These are phyloP conservation scores for Cryphonectria naterciae DNA, from an alignment of 2,329 filamentous ascomycete genomes.

Conservation along the genomic window DNA sequence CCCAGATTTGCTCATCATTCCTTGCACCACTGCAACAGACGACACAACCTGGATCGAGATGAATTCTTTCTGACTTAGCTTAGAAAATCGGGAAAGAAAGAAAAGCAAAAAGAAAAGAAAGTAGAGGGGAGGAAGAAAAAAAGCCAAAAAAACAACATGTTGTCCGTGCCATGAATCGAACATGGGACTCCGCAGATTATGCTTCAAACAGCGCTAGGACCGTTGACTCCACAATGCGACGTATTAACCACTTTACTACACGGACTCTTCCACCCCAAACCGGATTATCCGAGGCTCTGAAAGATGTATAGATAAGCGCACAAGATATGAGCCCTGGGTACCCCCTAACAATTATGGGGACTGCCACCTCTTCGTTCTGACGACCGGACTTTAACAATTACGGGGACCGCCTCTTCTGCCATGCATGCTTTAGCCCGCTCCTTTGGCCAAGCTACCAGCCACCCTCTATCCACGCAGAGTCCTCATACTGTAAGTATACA, in stretches of 20 bases:
- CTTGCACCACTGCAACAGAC: too few species aligned
- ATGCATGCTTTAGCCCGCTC: too few species aligned
- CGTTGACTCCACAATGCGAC: conserved; percentile 2
- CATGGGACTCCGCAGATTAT: conserved; percentile 3
- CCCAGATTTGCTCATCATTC: too few species aligned
- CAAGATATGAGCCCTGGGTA: too few species aligned
- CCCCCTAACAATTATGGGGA: too few species aligned
- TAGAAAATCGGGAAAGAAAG: neutral
- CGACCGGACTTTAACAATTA: too few species aligned
- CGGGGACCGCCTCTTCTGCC: too few species aligned
- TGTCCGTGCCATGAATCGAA: conserved; percentile 15
- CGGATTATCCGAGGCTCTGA: too few species aligned
- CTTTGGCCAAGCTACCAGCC: too few species aligned
- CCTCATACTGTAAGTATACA: neutral
- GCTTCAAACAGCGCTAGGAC: neutral
- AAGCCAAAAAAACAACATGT: neutral
- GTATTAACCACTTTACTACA: conserved; percentile 8
- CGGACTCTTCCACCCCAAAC: neutral
- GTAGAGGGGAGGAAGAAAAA: neutral
- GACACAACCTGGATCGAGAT: neutral
- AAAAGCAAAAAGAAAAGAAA: neutral
- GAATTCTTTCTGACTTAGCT: neutral
- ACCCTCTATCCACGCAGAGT: neutral
- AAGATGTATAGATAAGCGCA: too few species aligned
- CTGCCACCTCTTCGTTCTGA: too few species aligned